Base-by-base conservation (phyloP, 192 early-diverging fungal genomes). In the Irineochytrium annulatum region DNA sequence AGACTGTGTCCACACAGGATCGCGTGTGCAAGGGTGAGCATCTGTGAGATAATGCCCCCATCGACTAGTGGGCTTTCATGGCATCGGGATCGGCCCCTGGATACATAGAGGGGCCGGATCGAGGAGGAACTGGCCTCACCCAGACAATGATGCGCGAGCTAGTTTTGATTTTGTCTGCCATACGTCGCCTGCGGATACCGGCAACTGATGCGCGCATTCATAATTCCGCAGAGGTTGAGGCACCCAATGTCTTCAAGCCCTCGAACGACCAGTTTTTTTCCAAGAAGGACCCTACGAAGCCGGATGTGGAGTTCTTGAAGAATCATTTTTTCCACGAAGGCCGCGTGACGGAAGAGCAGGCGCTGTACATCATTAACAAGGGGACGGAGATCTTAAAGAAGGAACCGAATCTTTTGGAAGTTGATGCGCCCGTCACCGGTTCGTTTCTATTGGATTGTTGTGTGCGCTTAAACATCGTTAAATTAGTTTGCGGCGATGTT, bases 311-410 rank as follows among this genome's bases (percentile, higher is more conserved):
- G 5, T 91, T 92, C 67, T 71, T 98, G 45, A 93, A 92, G 64
- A 78, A 87, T 65, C 93, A 95, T 69, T 98, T 98, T 74, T 86
- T 89, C 61, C 84, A 84, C 35, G 95, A 98, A 63, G 95, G 95
- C 14, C 86, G 92, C 20, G 78, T 98, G 59, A 86, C 89, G 20
- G 87, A 95, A 67, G 87, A 92, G 58, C 92, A 98, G 71, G 93
- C 93, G 6, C 77, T 98, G 41, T 81, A 75, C 37, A 94, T 98
- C 69, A 77, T 98, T 52, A 77, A 80, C 52, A 87, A 87, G 44
- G 92, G 87, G 27, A 90, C 91, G 27, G 85, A 88, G 46, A 60
- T 95, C 24, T 71, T 98, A 58, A 82, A 73, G 30, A 80, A 79
- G 45, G 95, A 98, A 73, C 80, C 84, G 1, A 98, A 87, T 45